Evolutionary conservation across 176 grass and related monocot species (phyloP).

Genomic region (Pharus latifolius): DNA sequence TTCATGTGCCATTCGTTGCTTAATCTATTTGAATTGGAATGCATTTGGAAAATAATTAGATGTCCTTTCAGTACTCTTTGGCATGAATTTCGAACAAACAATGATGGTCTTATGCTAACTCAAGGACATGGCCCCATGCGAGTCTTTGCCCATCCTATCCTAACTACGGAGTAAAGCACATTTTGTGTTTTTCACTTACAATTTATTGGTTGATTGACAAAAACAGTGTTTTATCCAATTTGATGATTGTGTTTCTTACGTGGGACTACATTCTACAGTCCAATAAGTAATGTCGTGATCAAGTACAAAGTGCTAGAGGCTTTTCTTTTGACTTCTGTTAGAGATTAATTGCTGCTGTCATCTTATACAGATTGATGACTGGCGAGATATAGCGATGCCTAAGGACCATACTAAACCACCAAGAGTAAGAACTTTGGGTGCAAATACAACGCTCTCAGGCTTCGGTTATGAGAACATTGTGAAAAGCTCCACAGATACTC

Average conservation of each 20-base stretch:
- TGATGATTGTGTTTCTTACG: neutral
- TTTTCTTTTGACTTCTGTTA: neutral
- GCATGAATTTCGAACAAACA: neutral
- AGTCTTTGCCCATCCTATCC: neutral
- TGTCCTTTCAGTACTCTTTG: neutral
- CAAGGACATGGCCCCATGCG: neutral
- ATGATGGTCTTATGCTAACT: neutral
- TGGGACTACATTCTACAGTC: neutral
- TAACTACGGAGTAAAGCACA: neutral
- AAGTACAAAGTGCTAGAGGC: neutral
- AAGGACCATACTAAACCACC: slow-evolving; percentile 58
- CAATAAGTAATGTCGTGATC: neutral
- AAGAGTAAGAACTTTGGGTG: slow-evolving; percentile 66
- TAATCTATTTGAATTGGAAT: neutral
- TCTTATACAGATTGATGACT: slow-evolving; percentile 82
- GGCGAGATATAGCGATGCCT: slow-evolving; percentile 84
- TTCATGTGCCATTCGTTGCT: neutral
- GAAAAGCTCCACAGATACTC: slow-evolving; percentile 33
- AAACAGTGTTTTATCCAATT: slow-evolving; percentile 7
- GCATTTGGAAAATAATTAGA: slow-evolving; percentile 1
- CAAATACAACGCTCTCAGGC: slow-evolving; percentile 52
- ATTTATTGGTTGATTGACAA: neutral
- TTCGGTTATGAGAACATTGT: slow-evolving; percentile 75
- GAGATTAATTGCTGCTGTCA: slow-evolving; percentile 3
- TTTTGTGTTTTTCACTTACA: neutral